Conservation (phyloP, 2,329 filamentous ascomycete genomes). For the Paecilomyces variotii region DNA sequence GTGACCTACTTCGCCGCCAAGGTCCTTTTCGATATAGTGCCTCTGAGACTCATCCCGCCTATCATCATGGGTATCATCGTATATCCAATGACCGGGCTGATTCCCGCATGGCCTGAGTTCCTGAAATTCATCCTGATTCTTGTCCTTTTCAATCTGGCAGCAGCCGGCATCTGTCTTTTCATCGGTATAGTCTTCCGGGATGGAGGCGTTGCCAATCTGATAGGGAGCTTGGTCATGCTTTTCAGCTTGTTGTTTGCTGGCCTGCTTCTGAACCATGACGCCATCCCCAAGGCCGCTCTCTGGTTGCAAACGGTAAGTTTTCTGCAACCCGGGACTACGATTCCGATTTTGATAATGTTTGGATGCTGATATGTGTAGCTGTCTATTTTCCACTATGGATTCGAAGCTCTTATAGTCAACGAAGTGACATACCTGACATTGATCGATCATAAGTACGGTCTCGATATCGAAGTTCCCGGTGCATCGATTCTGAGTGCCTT, state of each 20-base stretch:
- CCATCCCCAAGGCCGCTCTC: conserved; percentile 72
- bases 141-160: conserved; percentile 91
- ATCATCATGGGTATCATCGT: conserved; percentile 93
- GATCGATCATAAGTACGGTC: conserved; percentile 87
- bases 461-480: conserved; percentile 93
- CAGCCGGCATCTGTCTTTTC: conserved; percentile 86
- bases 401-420: conserved; percentile 94
- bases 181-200: conserved; percentile 95
- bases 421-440: conserved; percentile 86
- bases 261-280: conserved; percentile 87
- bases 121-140: conserved; percentile 85
- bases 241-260: conserved; percentile 94
- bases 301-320: conserved; percentile 74
- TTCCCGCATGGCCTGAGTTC: conserved; percentile 75
- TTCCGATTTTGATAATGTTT: not conserved
- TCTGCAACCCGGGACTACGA: not conserved
- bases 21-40: conserved; percentile 96
- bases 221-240: conserved; percentile 93
- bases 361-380: conserved; percentile 39
- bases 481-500: conserved; percentile 91
- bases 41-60: conserved; percentile 85
- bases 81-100: conserved; percentile 94
- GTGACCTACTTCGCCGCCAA: conserved; percentile 92
- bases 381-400: conserved; percentile 97
- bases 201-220: conserved; percentile 79